A percentile compares a stretch with the other conserved stretches of the same genome.
These are phyloP conservation scores for Phaeotremella fagi DNA, from an alignment of 768 basidiomycete genomes.

Conservation along the genomic window DNA sequence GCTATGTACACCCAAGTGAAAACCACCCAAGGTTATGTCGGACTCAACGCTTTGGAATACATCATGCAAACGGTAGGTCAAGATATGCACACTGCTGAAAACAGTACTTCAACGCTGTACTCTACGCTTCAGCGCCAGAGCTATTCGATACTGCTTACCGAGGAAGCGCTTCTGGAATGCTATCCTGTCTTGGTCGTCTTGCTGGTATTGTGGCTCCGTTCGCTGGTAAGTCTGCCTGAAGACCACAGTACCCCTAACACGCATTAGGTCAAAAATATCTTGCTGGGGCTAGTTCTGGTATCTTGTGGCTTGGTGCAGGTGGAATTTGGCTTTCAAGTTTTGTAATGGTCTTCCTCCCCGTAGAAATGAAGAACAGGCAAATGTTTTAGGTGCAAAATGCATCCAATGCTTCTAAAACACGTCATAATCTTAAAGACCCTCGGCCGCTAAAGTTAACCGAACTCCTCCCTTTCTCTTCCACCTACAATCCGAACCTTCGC, in stretches of 20 bases:
- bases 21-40: slow-evolving; percentile 41
- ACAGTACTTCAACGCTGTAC: slow-evolving; percentile 46
- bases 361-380: slow-evolving; percentile 46
- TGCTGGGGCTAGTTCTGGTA: slow-evolving; percentile 23
- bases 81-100: not conserved
- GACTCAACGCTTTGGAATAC: slow-evolving; percentile 43
- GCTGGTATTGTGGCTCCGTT: slow-evolving; percentile 46
- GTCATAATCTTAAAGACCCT: too few relatives aligned
- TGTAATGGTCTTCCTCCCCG: slow-evolving; percentile 40
- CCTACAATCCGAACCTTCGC: too few relatives aligned
- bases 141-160: slow-evolving; percentile 44
- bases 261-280: slow-evolving; percentile 16
- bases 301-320: slow-evolving; percentile 43
- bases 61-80: slow-evolving; percentile 44
- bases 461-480: not conserved
- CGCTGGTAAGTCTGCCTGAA: slow-evolving; percentile 31
- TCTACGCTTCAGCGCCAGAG: slow-evolving; percentile 48
- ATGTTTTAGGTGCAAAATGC: slow-evolving; percentile 32
- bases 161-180: slow-evolving; percentile 41
- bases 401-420: not conserved
- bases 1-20: slow-evolving; percentile 45
- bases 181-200: slow-evolving; percentile 41
- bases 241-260: not conserved
- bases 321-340: slow-evolving; percentile 38
- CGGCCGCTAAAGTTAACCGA: not conserved